Evolutionary conservation across 345 rosid genomes (phyloP).

Genomic region (Rhodamnia rubescens): DNA sequence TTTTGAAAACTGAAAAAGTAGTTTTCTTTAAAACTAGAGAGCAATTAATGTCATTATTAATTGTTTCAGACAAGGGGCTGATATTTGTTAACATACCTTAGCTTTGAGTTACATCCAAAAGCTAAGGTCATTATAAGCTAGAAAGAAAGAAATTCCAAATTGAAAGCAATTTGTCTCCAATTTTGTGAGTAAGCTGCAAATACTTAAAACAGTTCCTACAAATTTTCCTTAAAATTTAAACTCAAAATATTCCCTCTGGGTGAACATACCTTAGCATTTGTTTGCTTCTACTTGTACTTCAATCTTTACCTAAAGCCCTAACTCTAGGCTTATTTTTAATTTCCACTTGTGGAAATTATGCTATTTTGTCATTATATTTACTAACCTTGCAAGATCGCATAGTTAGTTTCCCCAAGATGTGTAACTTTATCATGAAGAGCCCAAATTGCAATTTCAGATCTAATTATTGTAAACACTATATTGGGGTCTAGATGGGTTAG

Average conservation of each 20-base stretch:
- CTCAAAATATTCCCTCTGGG: not conserved
- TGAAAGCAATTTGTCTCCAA: not conserved
- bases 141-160: not conserved
- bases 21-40: not conserved
- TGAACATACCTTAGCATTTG: not conserved
- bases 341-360: not conserved
- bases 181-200: not conserved
- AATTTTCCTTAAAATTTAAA: not conserved
- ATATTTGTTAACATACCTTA: not conserved
- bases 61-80: not conserved
- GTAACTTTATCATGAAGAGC: not conserved
- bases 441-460: not conserved
- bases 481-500: not conserved
- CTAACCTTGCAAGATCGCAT: not conserved
- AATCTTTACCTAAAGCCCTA: not conserved
- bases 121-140: too few species aligned
- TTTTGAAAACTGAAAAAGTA: not conserved
- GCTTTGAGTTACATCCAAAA: too few species aligned
- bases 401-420: not conserved
- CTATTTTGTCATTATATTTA: not conserved
- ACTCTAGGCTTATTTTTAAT: not conserved
- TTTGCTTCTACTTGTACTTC: not conserved
- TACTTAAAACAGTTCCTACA: not conserved
- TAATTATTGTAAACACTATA: not conserved
- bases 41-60: not conserved